Base-by-base conservation (phyloP, 2,329 filamentous ascomycete genomes). In the Fusarium tricinctum region DNA sequence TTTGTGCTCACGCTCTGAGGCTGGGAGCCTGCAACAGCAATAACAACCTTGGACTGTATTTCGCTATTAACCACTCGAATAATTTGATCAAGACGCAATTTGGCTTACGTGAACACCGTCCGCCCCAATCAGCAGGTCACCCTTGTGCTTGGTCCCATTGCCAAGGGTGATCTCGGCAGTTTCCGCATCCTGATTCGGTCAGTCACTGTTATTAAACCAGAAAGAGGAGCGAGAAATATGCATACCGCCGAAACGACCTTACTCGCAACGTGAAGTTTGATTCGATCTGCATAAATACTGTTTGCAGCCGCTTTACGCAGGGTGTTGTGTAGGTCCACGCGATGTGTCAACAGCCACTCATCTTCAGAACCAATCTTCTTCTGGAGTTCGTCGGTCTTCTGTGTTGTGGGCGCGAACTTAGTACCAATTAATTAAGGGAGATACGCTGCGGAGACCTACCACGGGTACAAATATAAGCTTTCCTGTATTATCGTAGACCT, bases 301-400 rank as follows among this genome's bases (percentile, higher is more conserved):
- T 7, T 15, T 5, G 39, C 15, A 12, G 49, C 56, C 12, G 22
- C 32, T 26, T 47, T 55, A 8, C 17, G 49, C 4, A 58, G 33
- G 22, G 49, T 42, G 9, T 15, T 58, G 26, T 58, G 56, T 9
- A 58, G 35, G 8, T 58, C 56, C 15, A 55, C 56, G 1, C 56
- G 56, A 15, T 58, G 56, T 4, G 32, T 46, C 2, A 58, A 9
- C 3, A 58, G 26, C 56, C 56, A 58, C 20, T 58, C 56, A 10
- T 58, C 49, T 17, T 55, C 55, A 6, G 13, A 55, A 2, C 44
- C 53, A 9, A 42, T 26, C 13, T 26, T 57, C 8, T 56, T 40
- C 19, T 59, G 56, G 4, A 42, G 14, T 40, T 46, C 33, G 12
- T 33, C 40, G 3, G 45, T 39, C 45, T 53, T 53, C 40, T 30